phyloP scores from a whole-genome alignment of 169 alveolate genomes.

The Hepatocystis sp. region DNA sequence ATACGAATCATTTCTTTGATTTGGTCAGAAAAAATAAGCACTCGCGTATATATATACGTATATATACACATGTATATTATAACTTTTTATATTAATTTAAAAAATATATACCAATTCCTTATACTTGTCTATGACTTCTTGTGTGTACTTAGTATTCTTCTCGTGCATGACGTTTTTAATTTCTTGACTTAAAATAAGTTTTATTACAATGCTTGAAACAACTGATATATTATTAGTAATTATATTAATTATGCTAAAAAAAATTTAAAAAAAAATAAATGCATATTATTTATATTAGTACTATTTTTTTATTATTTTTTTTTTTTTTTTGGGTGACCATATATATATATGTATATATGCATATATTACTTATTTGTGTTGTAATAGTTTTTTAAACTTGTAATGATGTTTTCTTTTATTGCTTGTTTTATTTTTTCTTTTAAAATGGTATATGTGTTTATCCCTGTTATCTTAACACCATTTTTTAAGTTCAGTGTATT shows the following conservation, averaged over 20 bases:
- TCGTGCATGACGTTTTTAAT: slow-evolving; percentile 15
- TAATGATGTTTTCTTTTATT: slow-evolving; percentile 42
- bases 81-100: background rate
- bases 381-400: slow-evolving; percentile 46
- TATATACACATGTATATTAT: background rate
- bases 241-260: slow-evolving; percentile 40
- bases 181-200: slow-evolving; percentile 50
- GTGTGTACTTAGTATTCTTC: slow-evolving; percentile 26
- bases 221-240: slow-evolving; percentile 39
- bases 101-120: slow-evolving; percentile 16
- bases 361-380: slow-evolving; percentile 47
- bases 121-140: slow-evolving; percentile 13
- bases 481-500: slow-evolving; percentile 36
- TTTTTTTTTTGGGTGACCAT: too few species aligned
- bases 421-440: slow-evolving; percentile 62
- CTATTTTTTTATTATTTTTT: too few species aligned
- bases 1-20: too few species aligned
- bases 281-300: too few species aligned
- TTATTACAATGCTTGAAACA: slow-evolving; percentile 50
- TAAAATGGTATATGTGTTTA: slow-evolving; percentile 54
- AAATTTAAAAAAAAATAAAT: background rate
- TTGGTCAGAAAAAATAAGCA: too few species aligned
- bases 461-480: slow-evolving; percentile 63
- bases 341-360: background rate
- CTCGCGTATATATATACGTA: background rate